phyloP scores from a whole-genome alignment of 2,329 filamentous ascomycete genomes.

The Exophiala lecanii-corni region DNA sequence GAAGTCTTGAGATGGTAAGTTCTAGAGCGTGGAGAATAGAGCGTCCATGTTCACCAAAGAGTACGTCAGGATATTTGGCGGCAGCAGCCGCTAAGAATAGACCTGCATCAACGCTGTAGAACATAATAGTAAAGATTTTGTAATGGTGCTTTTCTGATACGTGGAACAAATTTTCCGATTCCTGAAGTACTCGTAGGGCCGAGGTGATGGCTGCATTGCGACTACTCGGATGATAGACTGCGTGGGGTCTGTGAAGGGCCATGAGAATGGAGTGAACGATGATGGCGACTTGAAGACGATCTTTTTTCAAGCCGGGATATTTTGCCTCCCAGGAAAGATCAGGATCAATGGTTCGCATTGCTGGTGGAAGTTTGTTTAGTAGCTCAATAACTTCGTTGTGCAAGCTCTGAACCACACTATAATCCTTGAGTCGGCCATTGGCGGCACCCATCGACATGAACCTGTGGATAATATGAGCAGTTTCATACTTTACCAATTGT shows the following conservation, averaged over 20 bases:
- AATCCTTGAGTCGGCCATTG: neutral
- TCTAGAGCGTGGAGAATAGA: slow-evolving; percentile 5
- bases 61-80: neutral
- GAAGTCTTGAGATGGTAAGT: neutral
- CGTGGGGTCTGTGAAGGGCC: slow-evolving; percentile 3
- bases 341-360: neutral
- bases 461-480: neutral
- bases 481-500: slow-evolving; percentile 4
- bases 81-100: slow-evolving; percentile 2
- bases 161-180: slow-evolving; percentile 1
- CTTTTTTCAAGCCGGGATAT: neutral
- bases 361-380: slow-evolving; percentile 1
- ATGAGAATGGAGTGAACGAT: neutral
- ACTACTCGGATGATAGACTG: neutral
- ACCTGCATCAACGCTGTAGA: slow-evolving; percentile 2
- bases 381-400: neutral
- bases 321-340: neutral
- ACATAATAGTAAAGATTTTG: slow-evolving; percentile 5
- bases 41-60: too few relatives aligned
- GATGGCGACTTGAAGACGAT: neutral
- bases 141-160: neutral
- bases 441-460: slow-evolving; percentile 3
- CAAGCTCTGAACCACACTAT: too few relatives aligned
- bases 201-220: neutral
- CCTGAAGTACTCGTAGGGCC: neutral